A percentile compares a stretch with the other conserved stretches of the same genome.
These are phyloP conservation scores for Grigorovia humatica DNA, from an alignment of 805 yeast species.

Conservation along the genomic window DNA sequence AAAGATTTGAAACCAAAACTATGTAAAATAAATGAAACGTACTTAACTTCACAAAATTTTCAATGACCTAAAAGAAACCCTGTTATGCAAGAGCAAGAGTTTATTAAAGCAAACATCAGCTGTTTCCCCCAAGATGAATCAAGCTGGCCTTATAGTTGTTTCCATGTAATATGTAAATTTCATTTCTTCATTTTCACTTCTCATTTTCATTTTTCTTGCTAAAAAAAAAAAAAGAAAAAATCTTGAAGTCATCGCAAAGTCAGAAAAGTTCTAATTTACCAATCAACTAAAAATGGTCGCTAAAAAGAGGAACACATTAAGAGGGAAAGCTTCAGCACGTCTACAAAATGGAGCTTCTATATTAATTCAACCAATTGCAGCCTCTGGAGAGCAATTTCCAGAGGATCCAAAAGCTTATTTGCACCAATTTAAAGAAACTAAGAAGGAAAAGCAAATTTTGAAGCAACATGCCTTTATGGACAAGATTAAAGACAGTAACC, in stretches of 20 bases:
- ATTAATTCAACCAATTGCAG: neutral
- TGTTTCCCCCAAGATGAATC: no score
- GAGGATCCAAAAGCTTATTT: constrained; percentile 38
- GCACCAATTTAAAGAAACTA: constrained; percentile 42
- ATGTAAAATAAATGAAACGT: neutral
- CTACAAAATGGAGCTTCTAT: constrained; percentile 22
- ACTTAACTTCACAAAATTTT: neutral
- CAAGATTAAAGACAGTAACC: constrained; percentile 11
- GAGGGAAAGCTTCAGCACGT: constrained; percentile 32
- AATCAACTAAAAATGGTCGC: constrained; percentile 30
- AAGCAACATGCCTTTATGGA: constrained; percentile 30
- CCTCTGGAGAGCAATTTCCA: constrained; percentile 13
- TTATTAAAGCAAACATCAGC: no score
- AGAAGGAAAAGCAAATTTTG: constrained; percentile 40
- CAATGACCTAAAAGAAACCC: no score
- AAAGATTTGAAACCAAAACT: neutral
- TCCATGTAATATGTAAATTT: no score
- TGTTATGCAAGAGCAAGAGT: no score
- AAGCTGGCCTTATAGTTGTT: no score
- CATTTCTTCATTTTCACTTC: neutral
- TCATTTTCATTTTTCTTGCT: no score
- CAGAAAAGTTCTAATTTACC: no score
- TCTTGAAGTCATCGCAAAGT: constrained; percentile 1
- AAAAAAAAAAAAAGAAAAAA: neutral
- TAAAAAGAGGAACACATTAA: constrained; percentile 37